Evolutionary conservation across 2,329 filamentous ascomycete genomes (phyloP), one percentile per base, ranked within the genome.

Genomic region (Exserohilum rostratum): DNA sequence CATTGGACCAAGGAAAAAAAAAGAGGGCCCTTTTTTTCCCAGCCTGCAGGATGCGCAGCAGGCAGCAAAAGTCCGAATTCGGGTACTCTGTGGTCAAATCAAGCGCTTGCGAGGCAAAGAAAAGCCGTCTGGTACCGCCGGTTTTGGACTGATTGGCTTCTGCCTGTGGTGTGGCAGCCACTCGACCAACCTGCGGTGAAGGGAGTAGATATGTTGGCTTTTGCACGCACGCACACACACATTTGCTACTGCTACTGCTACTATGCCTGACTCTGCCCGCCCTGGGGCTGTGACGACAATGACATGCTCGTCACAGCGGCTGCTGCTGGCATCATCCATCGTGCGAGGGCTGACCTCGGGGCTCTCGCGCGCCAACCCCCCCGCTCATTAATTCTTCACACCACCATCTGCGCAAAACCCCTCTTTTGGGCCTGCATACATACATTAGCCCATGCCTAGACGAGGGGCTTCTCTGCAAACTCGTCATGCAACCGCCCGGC

Each of bases 181-280:
- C 57, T 58, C 39, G 47, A 44, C 44, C 55, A 65, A 64, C 46
- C 60, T 67, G 64, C 67, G 65, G 67, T 68, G 67, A 67, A 63
- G 45, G 59, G 58, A 38, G 53, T 60, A 64, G 58, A 54, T 44
- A 48, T 37, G 48, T 53, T 55, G 37, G 31, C 53, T 50, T 17
- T 58, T 55, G 62, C 60, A 60, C 45, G 50, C 50, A 22, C 11
- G 17, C 33, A 35, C 39, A 40, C 43, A 46, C 35, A 18, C 39
- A 15, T 25, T 4, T 25, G 22, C n/a, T n/a, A n/a, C n/a, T n/a
- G n/a, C n/a, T n/a, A n/a, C n/a, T n/a, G n/a, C n/a, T n/a, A n/a
- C n/a, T n/a, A n/a, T n/a, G n/a, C n/a, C 38, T 42, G 38, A 42
- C 22, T 31, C 30, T 49, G n/a, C 22, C 35, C 20, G 31, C 37